A percentile compares a stretch with the other conserved stretches of the same genome.
Conservation (phyloP, 331 rosid genomes). For the Phaseolus coccineus region DNA sequence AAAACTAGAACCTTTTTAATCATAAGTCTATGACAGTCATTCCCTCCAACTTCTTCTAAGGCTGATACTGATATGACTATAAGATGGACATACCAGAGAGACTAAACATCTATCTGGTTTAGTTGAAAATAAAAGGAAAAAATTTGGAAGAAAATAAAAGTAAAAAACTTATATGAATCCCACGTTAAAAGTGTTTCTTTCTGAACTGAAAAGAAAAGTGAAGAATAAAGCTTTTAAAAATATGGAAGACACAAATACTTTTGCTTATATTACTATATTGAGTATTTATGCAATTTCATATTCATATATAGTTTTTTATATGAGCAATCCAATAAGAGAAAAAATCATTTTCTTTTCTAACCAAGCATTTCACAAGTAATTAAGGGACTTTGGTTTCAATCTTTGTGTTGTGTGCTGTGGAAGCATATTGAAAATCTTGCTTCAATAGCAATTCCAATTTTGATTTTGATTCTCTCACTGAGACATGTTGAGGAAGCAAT, state of each 20-base stretch:
- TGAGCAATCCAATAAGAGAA: too few species aligned
- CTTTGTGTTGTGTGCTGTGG: neutral
- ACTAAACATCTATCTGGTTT: neutral
- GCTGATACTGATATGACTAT: neutral
- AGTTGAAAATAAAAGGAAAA: neutral
- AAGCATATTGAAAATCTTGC: slow-evolving; percentile 52
- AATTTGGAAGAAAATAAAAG: neutral
- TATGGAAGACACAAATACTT: neutral
- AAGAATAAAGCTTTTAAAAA: neutral
- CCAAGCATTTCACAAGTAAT: neutral
- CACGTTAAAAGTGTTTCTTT: neutral
- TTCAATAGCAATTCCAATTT: slow-evolving; percentile 52
- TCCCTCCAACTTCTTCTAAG: too few species aligned
- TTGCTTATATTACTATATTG: neutral
- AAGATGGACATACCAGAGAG: slow-evolving; percentile 8
- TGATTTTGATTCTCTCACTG: slow-evolving; percentile 52
- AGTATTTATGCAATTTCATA: too few species aligned
- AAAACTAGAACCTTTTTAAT: too few species aligned
- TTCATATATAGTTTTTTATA: too few species aligned
- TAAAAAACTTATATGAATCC: neutral
- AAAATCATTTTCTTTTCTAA: neutral
- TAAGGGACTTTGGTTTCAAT: slow-evolving; percentile 25
- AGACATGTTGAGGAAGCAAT: too few species aligned
- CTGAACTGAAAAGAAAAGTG: neutral
- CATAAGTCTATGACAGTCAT: too few species aligned